These are phyloP conservation scores for Nepenthes mirabilis DNA, from an alignment of 148 eudicot species.

Conservation along the genomic window DNA sequence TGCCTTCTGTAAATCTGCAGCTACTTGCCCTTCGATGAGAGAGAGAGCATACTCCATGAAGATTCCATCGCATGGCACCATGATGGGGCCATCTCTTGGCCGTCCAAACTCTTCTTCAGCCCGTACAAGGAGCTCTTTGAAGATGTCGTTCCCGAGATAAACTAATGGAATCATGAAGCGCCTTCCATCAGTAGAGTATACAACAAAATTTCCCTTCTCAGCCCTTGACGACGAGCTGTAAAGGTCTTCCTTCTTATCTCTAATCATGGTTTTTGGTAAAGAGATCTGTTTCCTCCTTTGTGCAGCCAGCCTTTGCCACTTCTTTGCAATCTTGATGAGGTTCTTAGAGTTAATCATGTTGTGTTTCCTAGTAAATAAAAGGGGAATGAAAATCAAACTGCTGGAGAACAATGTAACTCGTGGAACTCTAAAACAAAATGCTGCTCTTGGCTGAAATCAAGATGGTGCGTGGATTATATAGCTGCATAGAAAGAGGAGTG, in stretches of 20 bases:
- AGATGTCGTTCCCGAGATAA: slow-evolving; percentile 5
- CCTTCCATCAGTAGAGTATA: slow-evolving; percentile 13
- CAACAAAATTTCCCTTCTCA: slow-evolving; percentile 16
- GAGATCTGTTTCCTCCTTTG: slow-evolving; percentile 12
- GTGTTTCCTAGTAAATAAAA: neutral
- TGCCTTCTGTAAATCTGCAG: slow-evolving; percentile 13
- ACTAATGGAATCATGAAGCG: slow-evolving; percentile 12
- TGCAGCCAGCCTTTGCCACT: slow-evolving; percentile 24
- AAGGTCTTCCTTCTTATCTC: neutral
- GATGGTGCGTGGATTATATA: neutral
- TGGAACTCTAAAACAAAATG: too few species aligned
- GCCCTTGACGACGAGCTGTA: slow-evolving; percentile 5
- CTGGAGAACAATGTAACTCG: neutral
- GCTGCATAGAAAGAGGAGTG: neutral
- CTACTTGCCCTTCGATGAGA: slow-evolving; percentile 10
- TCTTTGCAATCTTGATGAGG: slow-evolving; percentile 22
- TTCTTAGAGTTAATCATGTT: slow-evolving; percentile 18
- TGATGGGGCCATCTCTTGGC: slow-evolving; percentile 27
- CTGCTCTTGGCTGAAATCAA: too few species aligned
- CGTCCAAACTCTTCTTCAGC: slow-evolving; percentile 39
- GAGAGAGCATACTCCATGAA: slow-evolving; percentile 17
- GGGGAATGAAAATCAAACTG: neutral
- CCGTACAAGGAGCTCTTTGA: slow-evolving; percentile 29
- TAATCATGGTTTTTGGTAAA: neutral
- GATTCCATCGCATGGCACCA: slow-evolving; percentile 23